Percentiles rank a stretch among this genome's conserved stretches.
phyloP scores from a whole-genome alignment of 129 eudicot species.

The Deinandra increscens region DNA sequence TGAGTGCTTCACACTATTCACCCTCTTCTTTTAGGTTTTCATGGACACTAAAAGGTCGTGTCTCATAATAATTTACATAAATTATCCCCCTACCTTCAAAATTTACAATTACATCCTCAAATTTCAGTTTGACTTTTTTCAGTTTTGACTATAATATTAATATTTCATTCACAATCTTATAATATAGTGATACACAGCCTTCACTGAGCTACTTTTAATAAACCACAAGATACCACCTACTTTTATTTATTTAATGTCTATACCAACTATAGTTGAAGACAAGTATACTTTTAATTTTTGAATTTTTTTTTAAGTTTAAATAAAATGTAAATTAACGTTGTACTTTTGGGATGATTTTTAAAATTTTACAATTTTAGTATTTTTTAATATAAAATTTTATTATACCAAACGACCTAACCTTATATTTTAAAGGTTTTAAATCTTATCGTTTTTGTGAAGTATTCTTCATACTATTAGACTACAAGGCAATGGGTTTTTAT shows the following conservation, averaged over 20 bases:
- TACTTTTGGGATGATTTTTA: too few species aligned
- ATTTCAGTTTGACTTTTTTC: constrained; percentile 9
- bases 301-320: too few species aligned
- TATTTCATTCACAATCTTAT: not conserved
- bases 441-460: too few species aligned
- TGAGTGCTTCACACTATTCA: constrained; percentile 29
- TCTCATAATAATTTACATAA: not conserved
- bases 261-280: too few species aligned
- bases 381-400: too few species aligned
- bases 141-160: not conserved
- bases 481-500: too few species aligned
- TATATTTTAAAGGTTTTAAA: too few species aligned
- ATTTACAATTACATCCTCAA: not conserved
- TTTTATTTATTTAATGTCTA: not conserved
- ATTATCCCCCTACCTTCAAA: constrained; percentile 9
- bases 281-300: too few species aligned
- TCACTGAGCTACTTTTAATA: not conserved
- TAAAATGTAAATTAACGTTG: too few species aligned
- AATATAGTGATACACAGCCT: not conserved
- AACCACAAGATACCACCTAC: not conserved
- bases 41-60: not conserved
- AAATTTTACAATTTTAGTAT: too few species aligned
- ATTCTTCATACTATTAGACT: too few species aligned
- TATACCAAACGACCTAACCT: too few species aligned
- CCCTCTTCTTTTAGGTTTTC: constrained; percentile 2